Base-by-base conservation (phyloP, 441 rosid genomes). In the Brassica balearica region DNA sequence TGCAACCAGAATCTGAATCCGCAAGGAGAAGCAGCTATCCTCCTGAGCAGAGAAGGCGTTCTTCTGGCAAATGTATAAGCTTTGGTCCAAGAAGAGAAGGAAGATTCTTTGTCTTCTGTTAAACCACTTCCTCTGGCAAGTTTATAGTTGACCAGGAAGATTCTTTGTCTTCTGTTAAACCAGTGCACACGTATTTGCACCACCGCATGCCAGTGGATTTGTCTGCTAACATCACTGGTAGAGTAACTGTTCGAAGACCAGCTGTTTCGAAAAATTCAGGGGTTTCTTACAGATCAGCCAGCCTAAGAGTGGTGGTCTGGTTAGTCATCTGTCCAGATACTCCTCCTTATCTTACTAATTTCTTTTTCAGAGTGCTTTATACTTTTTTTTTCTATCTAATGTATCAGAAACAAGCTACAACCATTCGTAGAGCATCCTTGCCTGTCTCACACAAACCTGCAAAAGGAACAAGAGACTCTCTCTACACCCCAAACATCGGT, bases 361-460 rank as follows among this genome's bases (percentile, higher is more conserved):
- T 43, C 87, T 74, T 82, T 46, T 65, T 70, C 82, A 2, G 58
- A n/a, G 46, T 72, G 64, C n/a, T 78, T 73, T 3, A 48, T 46
- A 0, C 2, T 8, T 38, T 1, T 53, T n/a, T 53, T 14, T 72
- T 72, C 14, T 9, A 19, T 72, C 7, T 22, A 11, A 10, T 60
- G 43, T 67, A 20, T 66, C 81, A 78, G 83, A 89, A 77, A 38
- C 27, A 82, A 43, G 77, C 74, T 27, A 73, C 85, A 12, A 9
- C 86, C 65, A 82, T 76, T 74, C 96, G 98, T 48, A 89, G 97
- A 78, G 88, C 86, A 38, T 92, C 98, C 63, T 78, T 91, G 60
- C 97, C 95, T 12, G 59, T 92, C 73, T 60, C 86, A 10, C 77
- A 85, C 5, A 87, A 77, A 77, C 66, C 88, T 43, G 14, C 77